phyloP scores from a whole-genome alignment of 2,329 filamentous ascomycete genomes.

The Aspergillus quadricinctus region DNA sequence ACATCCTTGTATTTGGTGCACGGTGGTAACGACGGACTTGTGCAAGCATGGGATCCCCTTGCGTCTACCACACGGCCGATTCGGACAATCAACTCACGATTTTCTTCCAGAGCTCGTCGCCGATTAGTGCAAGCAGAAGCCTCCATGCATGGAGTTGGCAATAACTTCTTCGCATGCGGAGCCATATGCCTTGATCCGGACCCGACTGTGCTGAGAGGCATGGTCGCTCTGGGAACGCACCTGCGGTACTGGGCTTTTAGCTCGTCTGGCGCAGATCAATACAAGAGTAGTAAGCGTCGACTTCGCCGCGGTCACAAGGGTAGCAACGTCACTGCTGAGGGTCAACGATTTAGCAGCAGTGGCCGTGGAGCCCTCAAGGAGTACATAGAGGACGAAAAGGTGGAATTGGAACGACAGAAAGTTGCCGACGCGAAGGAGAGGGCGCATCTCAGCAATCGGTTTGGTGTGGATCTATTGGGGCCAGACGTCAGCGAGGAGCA shows the following conservation, averaged over 20 bases:
- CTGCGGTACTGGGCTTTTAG: conserved; percentile 93
- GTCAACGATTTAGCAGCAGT: conserved; percentile 56
- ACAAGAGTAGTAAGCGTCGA: conserved; percentile 73
- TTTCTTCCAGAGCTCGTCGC: conserved; percentile 76
- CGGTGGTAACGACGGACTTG: conserved; percentile 89
- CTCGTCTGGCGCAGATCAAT: conserved; percentile 68
- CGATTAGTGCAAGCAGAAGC: conserved; percentile 64
- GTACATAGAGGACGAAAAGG: conserved; percentile 81
- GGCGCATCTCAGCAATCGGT: conserved; percentile 69
- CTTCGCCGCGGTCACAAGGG: conserved; percentile 65
- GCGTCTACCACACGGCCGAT: conserved; percentile 74
- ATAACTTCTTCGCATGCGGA: conserved; percentile 75
- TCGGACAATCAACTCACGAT: conserved; percentile 79
- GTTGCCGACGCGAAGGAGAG: conserved; percentile 63
- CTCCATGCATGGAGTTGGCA: conserved; percentile 63
- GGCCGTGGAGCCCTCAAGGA: conserved; percentile 68
- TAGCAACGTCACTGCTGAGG: conserved; percentile 51
- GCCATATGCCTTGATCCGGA: conserved; percentile 86
- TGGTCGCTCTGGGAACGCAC: conserved; percentile 81
- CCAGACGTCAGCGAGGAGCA: conserved; percentile 57
- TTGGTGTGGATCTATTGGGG: conserved; percentile 71
- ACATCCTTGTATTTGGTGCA: conserved; percentile 86
- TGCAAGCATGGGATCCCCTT: conserved; percentile 95
- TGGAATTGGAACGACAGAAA: conserved; percentile 72
- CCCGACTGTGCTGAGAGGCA: conserved; percentile 75